Evolutionary conservation across 2,329 filamentous ascomycete genomes (phyloP), one percentile per base, ranked within the genome.

Genomic region (Aspergillus tubingensis): DNA sequence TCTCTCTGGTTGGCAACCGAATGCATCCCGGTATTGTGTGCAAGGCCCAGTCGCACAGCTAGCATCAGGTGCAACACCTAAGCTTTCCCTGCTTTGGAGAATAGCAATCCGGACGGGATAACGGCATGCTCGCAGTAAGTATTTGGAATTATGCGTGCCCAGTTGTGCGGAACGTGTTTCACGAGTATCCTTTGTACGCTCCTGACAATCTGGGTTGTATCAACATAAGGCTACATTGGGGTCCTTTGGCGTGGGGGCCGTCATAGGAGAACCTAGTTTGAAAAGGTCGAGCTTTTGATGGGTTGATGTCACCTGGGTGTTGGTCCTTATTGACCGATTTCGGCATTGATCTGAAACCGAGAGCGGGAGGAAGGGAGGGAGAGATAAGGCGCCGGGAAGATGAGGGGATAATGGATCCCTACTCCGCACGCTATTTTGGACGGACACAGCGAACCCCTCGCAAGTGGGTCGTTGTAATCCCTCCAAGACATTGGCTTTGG

Each of bases 1-100:
- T 27, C 25, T 27, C 0, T 27, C 44, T 38, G 1, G 41, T 36
- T 15, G 27, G 41, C 53, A 17, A 36, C 39, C 39, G n/a, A 25
- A 44, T 44, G 41, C 17, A 55, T 55, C 53, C 53, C 43, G 17
- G 53, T 19, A 7, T 25, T 47, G 21, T 27, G 39, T 19, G 19
- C 25, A n/a, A 41, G 19, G 10, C 25, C n/a, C n/a, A 43, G 39
- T 55, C 5, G 39, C 11, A 15, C 27, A 44, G 30, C 32, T 30
- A 44, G 30, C n/a, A 55, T 47, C 39, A 55, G 53, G 41, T 55
- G 53, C 43, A 23, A 55, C 41, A 36, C n/a, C 43, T 36, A 55
- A 55, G 53, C 53, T 55, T 55, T 54, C 30, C 21, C 27, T 30
- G 39, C 38, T 23, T 25, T 43, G 25, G 5, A 25, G 47, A 15